Conservation (phyloP, 108 stramenopile genomes). For the Mayamaea pseudoterrestris region DNA sequence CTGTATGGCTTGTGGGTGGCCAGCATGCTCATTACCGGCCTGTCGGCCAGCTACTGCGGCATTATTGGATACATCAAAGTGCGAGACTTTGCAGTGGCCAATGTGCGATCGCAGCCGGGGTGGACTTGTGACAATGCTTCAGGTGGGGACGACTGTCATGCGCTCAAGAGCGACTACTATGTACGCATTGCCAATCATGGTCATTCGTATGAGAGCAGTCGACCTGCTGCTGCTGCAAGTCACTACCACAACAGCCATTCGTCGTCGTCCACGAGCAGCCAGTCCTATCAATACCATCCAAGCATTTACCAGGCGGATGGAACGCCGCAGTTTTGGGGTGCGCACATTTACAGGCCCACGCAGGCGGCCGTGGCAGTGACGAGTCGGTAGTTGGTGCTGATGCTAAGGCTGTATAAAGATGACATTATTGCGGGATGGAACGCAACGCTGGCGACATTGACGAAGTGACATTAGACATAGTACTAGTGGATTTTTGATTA, state of each 20-base stretch:
- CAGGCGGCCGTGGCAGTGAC: conserved; percentile 66
- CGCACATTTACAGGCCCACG: conserved; percentile 74
- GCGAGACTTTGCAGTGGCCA: conserved; percentile 73
- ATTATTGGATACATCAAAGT: conserved; percentile 83
- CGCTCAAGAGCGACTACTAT: conserved; percentile 61
- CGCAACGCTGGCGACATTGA: too few species aligned
- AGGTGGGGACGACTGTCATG: conserved; percentile 1
- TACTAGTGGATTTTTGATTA: too few species aligned
- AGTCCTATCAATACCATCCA: conserved; percentile 8
- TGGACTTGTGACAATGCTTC: too few species aligned
- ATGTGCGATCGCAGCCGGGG: conserved; percentile 53
- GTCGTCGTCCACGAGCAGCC: background rate
- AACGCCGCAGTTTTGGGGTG: conserved; percentile 75
- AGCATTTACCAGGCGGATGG: conserved; percentile 79
- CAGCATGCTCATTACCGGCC: conserved; percentile 59
- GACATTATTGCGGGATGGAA: too few species aligned
- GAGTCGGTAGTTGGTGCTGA: too few species aligned
- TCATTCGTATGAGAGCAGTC: too few species aligned
- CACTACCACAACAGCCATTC: background rate
- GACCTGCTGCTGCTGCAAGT: background rate
- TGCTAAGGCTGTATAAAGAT: too few species aligned
- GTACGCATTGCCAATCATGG: conserved; percentile 37
- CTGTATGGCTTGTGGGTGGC: conserved; percentile 71
- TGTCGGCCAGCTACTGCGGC: conserved; percentile 61
- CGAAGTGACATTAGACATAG: too few species aligned